These are phyloP conservation scores for Cyamopsis tetragonoloba DNA, from an alignment of 306 rosid genomes.

Conservation along the genomic window DNA sequence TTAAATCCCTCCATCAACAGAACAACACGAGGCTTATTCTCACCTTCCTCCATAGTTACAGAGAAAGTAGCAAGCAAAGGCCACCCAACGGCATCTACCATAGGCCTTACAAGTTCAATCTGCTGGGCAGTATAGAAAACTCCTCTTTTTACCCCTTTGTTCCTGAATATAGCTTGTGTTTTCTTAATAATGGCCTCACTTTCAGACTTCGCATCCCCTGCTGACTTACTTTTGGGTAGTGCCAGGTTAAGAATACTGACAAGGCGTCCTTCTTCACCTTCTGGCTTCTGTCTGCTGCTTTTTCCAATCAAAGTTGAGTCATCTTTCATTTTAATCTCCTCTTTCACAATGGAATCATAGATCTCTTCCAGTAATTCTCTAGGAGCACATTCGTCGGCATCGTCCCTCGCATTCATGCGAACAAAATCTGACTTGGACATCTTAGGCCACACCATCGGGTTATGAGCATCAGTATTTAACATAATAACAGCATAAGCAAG, in stretches of 20 bases:
- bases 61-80: constrained; percentile 98
- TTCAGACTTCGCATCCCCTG: constrained; percentile 73
- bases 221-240: constrained; percentile 71
- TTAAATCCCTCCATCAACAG: constrained; percentile 97
- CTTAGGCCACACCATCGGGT: constrained; percentile 99
- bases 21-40: constrained; percentile 85
- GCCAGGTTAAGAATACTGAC: constrained; percentile 93
- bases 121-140: constrained; percentile 87
- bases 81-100: constrained; percentile 99
- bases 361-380: constrained; percentile 86
- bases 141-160: constrained; percentile 78
- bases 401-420: constrained; percentile 83
- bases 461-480: constrained; percentile 98
- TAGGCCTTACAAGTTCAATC: constrained; percentile 98
- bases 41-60: constrained; percentile 99
- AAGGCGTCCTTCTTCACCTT: constrained; percentile 89
- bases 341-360: constrained; percentile 86
- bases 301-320: constrained; percentile 55
- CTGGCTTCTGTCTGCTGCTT: constrained; percentile 63
- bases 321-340: constrained; percentile 93
- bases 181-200: constrained; percentile 92
- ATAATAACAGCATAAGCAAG: constrained; percentile 96
- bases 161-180: constrained; percentile 88
- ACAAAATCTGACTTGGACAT: constrained; percentile 92
- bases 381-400: constrained; percentile 89